phyloP scores from a whole-genome alignment of 345 rosid species.

The Firmiana major region DNA sequence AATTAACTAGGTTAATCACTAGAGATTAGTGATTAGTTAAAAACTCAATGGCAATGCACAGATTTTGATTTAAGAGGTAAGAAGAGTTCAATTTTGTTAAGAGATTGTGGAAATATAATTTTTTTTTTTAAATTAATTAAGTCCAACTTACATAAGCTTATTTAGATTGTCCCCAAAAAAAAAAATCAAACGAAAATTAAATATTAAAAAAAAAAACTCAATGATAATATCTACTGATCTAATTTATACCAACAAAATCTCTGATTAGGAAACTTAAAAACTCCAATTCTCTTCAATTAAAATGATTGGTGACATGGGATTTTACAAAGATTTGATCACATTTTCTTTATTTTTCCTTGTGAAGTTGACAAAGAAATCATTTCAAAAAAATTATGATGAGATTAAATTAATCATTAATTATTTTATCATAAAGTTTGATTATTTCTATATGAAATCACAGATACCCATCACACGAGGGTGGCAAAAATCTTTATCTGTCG shows the following conservation, averaged over 20 bases:
- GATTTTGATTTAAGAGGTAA: no score
- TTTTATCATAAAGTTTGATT: not conserved
- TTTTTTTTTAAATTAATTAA: no score
- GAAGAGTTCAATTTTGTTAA: no score
- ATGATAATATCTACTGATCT: not conserved
- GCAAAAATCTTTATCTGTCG: not conserved
- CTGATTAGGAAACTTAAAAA: not conserved
- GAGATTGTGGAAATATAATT: no score
- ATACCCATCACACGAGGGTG: not conserved
- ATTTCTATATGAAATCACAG: not conserved
- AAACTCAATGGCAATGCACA: not conserved
- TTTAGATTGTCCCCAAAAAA: no score
- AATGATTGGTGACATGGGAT: not conserved
- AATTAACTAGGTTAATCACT: no score
- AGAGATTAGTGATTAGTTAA: not conserved
- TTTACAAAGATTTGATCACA: not conserved
- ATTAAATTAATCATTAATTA: not conserved
- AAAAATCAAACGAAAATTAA: no score
- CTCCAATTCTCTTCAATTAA: not conserved
- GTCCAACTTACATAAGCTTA: no score
- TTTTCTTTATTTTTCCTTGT: not conserved
- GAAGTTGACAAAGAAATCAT: not conserved
- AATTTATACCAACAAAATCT: not conserved
- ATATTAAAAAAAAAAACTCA: no score
- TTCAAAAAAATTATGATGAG: not conserved